Conservation (phyloP, 306 rosid species). For the Vicia sativa region DNA sequence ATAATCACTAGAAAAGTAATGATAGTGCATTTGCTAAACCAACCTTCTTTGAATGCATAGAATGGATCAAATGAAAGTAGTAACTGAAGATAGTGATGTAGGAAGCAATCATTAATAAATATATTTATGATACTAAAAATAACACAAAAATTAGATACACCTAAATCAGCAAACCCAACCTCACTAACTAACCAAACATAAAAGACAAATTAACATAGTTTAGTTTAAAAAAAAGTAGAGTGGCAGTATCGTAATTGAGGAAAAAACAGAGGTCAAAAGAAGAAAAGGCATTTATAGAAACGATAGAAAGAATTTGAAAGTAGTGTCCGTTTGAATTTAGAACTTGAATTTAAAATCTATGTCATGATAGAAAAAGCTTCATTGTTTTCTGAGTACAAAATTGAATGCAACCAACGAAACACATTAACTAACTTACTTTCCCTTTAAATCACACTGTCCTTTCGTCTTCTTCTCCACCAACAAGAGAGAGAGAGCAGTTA, state of each 20-base stretch:
- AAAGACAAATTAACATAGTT: neutral
- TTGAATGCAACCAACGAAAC: slow-evolving; percentile 56
- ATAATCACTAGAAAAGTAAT: neutral
- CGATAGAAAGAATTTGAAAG: slow-evolving; percentile 48
- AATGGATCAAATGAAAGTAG: neutral
- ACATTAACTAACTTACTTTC: slow-evolving; percentile 38
- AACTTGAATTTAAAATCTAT: neutral
- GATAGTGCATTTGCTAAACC: slow-evolving; percentile 11
- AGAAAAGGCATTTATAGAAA: neutral
- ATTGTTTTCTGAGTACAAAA: slow-evolving; percentile 10
- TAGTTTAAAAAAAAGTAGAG: neutral
- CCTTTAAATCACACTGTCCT: slow-evolving; percentile 23
- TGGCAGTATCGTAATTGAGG: slow-evolving; percentile 42
- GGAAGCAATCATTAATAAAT: slow-evolving; percentile 31
- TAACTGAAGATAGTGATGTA: neutral
- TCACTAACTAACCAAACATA: neutral
- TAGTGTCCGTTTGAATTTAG: slow-evolving; percentile 66
- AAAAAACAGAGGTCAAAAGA: slow-evolving; percentile 19
- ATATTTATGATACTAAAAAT: neutral
- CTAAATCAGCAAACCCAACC: slow-evolving; percentile 1
- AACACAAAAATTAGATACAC: neutral
- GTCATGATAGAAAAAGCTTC: neutral
- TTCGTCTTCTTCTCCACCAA: too few species aligned
- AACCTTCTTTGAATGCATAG: neutral
- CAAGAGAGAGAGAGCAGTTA: slow-evolving; percentile 29